Evolutionary conservation across 306 rosid species (phyloP), one percentile per base, ranked within the genome.

Genomic region (Chamaecrista fasciculata): DNA sequence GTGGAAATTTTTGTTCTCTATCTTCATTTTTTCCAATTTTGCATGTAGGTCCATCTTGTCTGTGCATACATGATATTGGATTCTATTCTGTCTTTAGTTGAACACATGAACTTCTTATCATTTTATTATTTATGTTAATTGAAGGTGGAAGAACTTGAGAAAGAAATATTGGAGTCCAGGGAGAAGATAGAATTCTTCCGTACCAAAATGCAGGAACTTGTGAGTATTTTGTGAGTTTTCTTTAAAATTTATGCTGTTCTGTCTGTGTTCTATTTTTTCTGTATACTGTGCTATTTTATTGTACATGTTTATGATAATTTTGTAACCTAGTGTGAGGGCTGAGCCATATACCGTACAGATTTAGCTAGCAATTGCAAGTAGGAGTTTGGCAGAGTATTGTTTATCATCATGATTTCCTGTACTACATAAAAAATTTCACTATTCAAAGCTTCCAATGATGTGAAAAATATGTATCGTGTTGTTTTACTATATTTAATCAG

Each of bases 201-300:
- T 24, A 51, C 83, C 43, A 91, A 91, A 82, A 95, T 95, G 99
- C 99, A 95, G 82, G 97, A 95, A 79, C 93, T 95, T 53, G 99
- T 95, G 71, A 89, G 99, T 86, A 74, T 67, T 56, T 78, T 68
- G 15, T 58, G 28, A 65, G 15, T 55, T 59, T 72, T 49, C 79
- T 73, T 85, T 15, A 36, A 68, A 70, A 73, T 37, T 66, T 55
- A 34, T 24, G 64, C 51, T 46, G 39, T 44, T 76, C 66, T 47
- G 37, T 74, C 33, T n/a, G 19, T 18, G 21, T 51, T 73, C 7
- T 68, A 33, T 64, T 48, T 62, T 15, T 42, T 48, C 25, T 67
- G 66, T 40, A 56, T 67, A 62, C 56, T 49, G 52, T 46, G 78
- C 16, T 44, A 36, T n/a, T 65, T 61, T 34, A 37, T 57, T 0